Base-by-base conservation (phyloP, 148 eudicot genomes). In the Rhododendron mucronatum region DNA sequence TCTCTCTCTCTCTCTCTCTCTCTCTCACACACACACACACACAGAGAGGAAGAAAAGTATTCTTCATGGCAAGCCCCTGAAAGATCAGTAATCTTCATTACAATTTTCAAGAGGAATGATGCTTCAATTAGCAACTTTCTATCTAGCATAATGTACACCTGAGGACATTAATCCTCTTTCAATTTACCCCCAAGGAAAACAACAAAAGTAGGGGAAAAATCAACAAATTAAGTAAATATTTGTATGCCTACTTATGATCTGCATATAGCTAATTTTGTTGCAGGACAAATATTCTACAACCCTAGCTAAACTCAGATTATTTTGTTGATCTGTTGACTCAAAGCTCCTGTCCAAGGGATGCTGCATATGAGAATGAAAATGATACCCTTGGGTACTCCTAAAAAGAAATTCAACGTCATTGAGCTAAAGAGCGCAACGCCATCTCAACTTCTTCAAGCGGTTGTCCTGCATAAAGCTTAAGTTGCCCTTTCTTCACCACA, bases 401-500 rank as follows among this genome's bases (percentile, higher is more conserved):
- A 20, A 3, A 30, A 77, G 15, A 50, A 76, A 2, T 63, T 20
- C 80, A 74, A 78, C 80, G 39, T 89, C 88, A 87, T 83, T 82
- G 75, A 76, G 93, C 83, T 85, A 96, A 82, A 74, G 90, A 88
- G 76, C 88, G 91, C 91, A 96, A 89, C 39, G 90, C 94, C 86
- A 85, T 85, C 91, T 95, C 98, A 41, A 89, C 98, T 74, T 97
- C 98, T 48, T 85, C 79, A 67, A 97, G 92, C 37, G 99, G 95
- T 84, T 95, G 98, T 37, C 98, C 98, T 48, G 95, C 96, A 88
- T 93, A 97, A 81, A 97, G 98, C 91, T 90, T 78, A 80, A 97
- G 91, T 80, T 93, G 91, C 75, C 96, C 94, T 85, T 93, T 95
- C 90, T 88, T 94, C 85, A 94, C 93, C 7, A 93, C 99, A 67